Evolutionary conservation across 192 early-diverging fungal genomes (phyloP), one percentile per base, ranked within the genome.

Genomic region (Umbelopsis sp.): DNA sequence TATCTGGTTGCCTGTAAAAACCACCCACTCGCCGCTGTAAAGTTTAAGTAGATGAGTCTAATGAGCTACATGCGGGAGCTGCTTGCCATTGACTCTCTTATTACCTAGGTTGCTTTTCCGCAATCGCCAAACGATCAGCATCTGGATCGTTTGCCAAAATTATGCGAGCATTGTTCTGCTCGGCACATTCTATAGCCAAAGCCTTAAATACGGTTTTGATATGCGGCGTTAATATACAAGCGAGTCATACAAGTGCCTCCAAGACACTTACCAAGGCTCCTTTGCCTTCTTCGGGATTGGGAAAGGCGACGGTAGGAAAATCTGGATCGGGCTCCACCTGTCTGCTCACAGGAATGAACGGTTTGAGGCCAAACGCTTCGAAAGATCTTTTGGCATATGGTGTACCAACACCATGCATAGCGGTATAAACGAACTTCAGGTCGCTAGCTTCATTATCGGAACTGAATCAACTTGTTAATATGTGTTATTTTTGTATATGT

Each of bases 101-200:
- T 33, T 64, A 67, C 66, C 81, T 79, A 10, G 78, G 50, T 77
- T 88, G 88, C 74, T 86, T 87, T 83, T 95, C 94, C 12, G 94
- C 93, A n/a, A 91, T 88, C 0, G 94, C 92, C 67, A 98, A 88
- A 37, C 96, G 87, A 79, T 98, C 96, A 18, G 93, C 93, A 77
- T 98, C 96, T 1, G 96, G 96, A 74, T 98, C 96, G 77, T 98
- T 98, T 16, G 95, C 95, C 44, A 98, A 78, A 9, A 98, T 91
- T 18, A 97, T 73, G 12, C 66, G 70, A 20, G 83, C 74, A 35
- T 82, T 82, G 47, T 75, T 69, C 22, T 71, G 69, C 47, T 91
- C 85, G 1, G 94, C 94, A 49, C 86, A 76, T 18, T 82, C 76
- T 66, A 91, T 91, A 27, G 94, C 92, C 73, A 92, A 70, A 13